Evolutionary conservation across 306 rosid species (phyloP).

Genomic region (Elaeagnus macrophylla): DNA sequence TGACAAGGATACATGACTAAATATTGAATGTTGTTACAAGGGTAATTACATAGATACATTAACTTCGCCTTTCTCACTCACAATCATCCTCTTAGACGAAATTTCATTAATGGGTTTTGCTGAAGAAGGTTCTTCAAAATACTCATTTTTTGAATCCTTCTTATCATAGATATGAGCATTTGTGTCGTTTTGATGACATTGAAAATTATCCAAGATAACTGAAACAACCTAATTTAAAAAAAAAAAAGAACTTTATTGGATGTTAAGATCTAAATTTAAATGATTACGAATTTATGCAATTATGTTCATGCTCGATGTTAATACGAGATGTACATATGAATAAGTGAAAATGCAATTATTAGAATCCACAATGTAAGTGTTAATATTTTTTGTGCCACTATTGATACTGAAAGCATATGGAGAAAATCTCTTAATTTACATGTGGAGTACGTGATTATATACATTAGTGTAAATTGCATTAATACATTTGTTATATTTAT

Average conservation of each 20-base stretch:
- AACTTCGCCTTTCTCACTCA: slow-evolving; percentile 53
- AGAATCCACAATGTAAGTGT: too few relatives aligned
- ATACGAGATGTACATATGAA: too few relatives aligned
- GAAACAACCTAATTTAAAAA: slow-evolving; percentile 43
- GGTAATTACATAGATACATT: slow-evolving; percentile 36
- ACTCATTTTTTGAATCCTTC: too few relatives aligned
- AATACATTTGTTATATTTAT: too few relatives aligned
- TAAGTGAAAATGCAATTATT: too few relatives aligned
- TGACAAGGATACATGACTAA: slow-evolving; percentile 10
- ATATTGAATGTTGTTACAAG: slow-evolving; percentile 7
- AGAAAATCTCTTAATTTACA: too few relatives aligned
- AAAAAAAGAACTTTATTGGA: slow-evolving; percentile 22
- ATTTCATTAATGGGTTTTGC: slow-evolving; percentile 19
- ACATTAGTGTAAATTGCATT: too few relatives aligned
- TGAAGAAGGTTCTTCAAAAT: not conserved
- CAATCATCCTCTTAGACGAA: slow-evolving; percentile 42
- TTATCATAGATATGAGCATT: slow-evolving; percentile 8
- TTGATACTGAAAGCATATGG: too few relatives aligned
- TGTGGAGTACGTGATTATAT: too few relatives aligned
- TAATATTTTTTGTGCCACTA: too few relatives aligned
- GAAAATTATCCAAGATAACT: slow-evolving; percentile 56
- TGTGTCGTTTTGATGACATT: slow-evolving; percentile 23
- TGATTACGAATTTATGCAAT: too few relatives aligned
- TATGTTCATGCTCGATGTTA: too few relatives aligned
- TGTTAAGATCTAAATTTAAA: slow-evolving; percentile 8